Evolutionary conservation across 1,139 yeast genomes (phyloP).

Genomic region (Yamadazyma jaroonii): DNA sequence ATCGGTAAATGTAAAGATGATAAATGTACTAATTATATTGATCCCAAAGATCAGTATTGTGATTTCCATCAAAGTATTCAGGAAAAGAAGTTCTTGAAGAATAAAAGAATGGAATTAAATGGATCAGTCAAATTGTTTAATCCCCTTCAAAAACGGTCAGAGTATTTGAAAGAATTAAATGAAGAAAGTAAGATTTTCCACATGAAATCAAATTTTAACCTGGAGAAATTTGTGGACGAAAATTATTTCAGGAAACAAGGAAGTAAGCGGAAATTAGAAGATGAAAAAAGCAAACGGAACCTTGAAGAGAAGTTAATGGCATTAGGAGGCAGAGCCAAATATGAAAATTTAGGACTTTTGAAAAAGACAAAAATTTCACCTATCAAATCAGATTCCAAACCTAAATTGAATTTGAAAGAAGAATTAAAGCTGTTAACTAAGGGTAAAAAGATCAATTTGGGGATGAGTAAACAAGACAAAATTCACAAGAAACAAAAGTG

Average conservation of each 20-base stretch:
- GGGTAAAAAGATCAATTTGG: conserved; percentile 12
- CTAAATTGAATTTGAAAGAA: conserved; percentile 4
- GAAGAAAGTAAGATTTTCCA: conserved; percentile 18
- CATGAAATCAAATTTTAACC: conserved; percentile 13
- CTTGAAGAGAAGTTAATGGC: conserved; percentile 29
- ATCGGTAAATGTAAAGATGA: conserved; percentile 60
- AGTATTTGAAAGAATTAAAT: conserved; percentile 7
- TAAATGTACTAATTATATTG: conserved; percentile 39
- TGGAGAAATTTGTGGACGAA: conserved; percentile 42
- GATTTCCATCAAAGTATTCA: conserved; percentile 15
- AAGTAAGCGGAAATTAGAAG: conserved; percentile 30
- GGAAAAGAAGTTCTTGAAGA: conserved; percentile 15
- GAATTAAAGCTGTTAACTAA: conserved; percentile 12
- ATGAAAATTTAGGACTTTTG: conserved; percentile 14
- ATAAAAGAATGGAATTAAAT: conserved; percentile 69
- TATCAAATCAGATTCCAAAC: not conserved
- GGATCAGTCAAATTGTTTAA: conserved; percentile 51
- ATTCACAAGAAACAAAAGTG: conserved; percentile 11
- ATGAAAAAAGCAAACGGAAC: conserved; percentile 31
- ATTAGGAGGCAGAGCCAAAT: conserved; percentile 12
- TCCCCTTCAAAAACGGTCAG: conserved; percentile 21
- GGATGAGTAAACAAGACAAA: conserved; percentile 14
- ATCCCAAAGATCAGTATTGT: conserved; percentile 13
- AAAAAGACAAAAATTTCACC: conserved; percentile 3
- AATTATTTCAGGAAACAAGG: conserved; percentile 36